Conservation (phyloP, 1,284 basidiomycete genomes). For the Nidula niveotomentosa region DNA sequence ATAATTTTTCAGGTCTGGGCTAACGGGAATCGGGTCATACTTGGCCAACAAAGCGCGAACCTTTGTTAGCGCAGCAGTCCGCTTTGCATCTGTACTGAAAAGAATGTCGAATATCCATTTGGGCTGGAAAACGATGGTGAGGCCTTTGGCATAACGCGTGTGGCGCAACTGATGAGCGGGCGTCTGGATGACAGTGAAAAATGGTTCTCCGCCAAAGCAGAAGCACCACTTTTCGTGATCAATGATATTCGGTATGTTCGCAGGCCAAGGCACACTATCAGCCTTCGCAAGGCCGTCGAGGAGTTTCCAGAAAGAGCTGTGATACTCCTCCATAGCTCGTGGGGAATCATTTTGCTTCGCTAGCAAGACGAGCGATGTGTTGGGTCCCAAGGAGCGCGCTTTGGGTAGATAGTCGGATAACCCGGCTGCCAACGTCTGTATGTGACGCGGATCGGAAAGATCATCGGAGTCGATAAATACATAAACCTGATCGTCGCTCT, state of each 20-base stretch:
- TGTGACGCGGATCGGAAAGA: slow-evolving; percentile 13
- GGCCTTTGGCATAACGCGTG: slow-evolving; percentile 11
- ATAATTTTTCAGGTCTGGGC: slow-evolving; percentile 16
- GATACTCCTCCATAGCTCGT: slow-evolving; percentile 13
- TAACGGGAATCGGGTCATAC: slow-evolving; percentile 14
- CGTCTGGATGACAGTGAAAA: slow-evolving; percentile 14
- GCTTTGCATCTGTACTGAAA: slow-evolving; percentile 14
- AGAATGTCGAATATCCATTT: slow-evolving; percentile 18
- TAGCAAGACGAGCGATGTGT: slow-evolving; percentile 14
- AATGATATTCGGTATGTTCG: slow-evolving; percentile 9
- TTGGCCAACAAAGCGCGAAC: slow-evolving; percentile 12
- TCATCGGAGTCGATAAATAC: slow-evolving; percentile 14
- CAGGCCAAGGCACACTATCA: slow-evolving; percentile 12
- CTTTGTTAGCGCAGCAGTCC: slow-evolving; percentile 10
- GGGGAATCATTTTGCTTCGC: slow-evolving; percentile 12
- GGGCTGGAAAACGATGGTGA: slow-evolving; percentile 15
- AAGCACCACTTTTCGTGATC: slow-evolving; percentile 14
- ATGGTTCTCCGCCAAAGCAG: slow-evolving; percentile 16
- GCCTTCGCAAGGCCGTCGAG: slow-evolving; percentile 12
- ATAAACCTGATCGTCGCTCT: slow-evolving; percentile 14
- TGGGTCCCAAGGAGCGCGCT: slow-evolving; percentile 12
- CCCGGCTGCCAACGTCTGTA: slow-evolving; percentile 8
- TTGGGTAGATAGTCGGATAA: slow-evolving; percentile 13
- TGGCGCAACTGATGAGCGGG: slow-evolving; percentile 12
- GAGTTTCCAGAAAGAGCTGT: slow-evolving; percentile 13